A percentile compares a stretch with the other conserved stretches of the same genome.
Conservation (phyloP, 75 land plant species). For the Sequoia sempervirens region DNA sequence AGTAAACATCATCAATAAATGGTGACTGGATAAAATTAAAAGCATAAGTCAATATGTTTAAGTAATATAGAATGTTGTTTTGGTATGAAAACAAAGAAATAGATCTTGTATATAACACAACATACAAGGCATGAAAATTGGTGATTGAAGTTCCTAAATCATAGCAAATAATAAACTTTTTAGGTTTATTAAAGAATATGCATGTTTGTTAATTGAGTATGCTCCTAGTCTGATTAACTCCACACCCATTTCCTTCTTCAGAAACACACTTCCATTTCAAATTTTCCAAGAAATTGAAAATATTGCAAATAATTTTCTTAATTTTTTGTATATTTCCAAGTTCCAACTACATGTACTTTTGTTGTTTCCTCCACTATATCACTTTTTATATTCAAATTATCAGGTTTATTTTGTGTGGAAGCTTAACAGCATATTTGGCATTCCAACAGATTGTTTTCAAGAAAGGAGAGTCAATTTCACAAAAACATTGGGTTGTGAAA, state of each 20-base stretch:
- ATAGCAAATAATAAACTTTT: neutral
- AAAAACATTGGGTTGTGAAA: neutral
- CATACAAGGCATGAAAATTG: neutral
- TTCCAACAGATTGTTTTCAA: neutral
- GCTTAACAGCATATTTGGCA: neutral
- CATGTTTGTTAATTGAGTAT: neutral
- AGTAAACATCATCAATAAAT: neutral
- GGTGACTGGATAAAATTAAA: neutral
- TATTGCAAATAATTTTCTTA: neutral
- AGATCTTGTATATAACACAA: neutral
- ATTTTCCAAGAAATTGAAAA: neutral
- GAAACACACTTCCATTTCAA: constrained; percentile 1
- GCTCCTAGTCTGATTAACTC: neutral
- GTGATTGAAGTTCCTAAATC: neutral
- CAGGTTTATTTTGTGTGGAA: neutral
- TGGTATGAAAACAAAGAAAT: neutral
- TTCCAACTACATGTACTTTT: neutral
- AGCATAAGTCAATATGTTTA: neutral
- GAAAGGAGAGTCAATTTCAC: neutral
- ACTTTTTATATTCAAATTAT: neutral
- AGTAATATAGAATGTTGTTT: neutral
- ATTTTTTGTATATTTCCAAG: neutral
- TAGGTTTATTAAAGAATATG: neutral
- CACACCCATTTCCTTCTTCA: neutral
- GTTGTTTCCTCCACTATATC: neutral